phyloP scores from a whole-genome alignment of 805 yeast genomes.

The Candida parachauliodes region DNA sequence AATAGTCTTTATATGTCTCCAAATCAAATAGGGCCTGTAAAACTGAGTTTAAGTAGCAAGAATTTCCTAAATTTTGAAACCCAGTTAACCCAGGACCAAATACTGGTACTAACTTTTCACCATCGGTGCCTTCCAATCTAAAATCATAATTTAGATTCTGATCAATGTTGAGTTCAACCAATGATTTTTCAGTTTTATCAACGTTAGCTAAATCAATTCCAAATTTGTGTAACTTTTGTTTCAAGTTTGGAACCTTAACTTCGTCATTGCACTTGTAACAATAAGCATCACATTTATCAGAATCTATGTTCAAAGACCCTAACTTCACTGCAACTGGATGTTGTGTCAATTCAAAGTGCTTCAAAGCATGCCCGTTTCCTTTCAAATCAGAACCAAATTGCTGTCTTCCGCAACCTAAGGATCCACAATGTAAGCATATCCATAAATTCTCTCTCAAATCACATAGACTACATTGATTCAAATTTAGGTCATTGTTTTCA shows the following conservation, averaged over 20 bases:
- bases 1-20: slow-evolving; percentile 32
- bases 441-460: slow-evolving; percentile 76
- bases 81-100: slow-evolving; percentile 82
- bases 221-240: slow-evolving; percentile 47
- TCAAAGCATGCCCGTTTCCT: slow-evolving; percentile 90
- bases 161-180: slow-evolving; percentile 87
- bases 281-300: slow-evolving; percentile 69
- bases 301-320: slow-evolving; percentile 78
- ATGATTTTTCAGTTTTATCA: slow-evolving; percentile 78
- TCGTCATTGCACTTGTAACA: slow-evolving; percentile 92
- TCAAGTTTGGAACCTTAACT: slow-evolving; percentile 63
- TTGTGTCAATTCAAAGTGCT: slow-evolving; percentile 54
- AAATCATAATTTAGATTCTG: slow-evolving; percentile 94
- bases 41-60: slow-evolving; percentile 85
- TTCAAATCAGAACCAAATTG: slow-evolving; percentile 86
- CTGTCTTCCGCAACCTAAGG: slow-evolving; percentile 89
- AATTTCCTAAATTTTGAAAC: slow-evolving; percentile 83
- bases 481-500: slow-evolving; percentile 18
- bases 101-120: slow-evolving; percentile 59
- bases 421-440: slow-evolving; percentile 90
- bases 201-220: slow-evolving; percentile 59
- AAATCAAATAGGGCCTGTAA: slow-evolving; percentile 64
- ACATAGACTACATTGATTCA: slow-evolving; percentile 52
- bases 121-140: slow-evolving; percentile 68
- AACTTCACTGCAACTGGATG: slow-evolving; percentile 88